Percentiles rank a stretch among this genome's conserved stretches.
phyloP scores from a whole-genome alignment of 2,329 filamentous ascomycete genomes.

The Fusarium vanettenii region DNA sequence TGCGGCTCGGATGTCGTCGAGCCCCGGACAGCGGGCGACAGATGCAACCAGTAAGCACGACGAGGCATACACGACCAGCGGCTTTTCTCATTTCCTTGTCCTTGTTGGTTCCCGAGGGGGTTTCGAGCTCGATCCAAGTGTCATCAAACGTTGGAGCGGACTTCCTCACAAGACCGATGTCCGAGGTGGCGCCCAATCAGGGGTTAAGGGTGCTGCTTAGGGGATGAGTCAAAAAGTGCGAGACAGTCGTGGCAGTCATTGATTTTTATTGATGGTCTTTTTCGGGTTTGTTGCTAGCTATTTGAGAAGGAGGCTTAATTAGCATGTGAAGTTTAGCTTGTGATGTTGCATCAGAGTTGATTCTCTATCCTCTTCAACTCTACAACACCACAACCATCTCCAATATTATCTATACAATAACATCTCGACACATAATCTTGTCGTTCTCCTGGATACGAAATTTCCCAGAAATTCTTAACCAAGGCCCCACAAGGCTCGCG shows the following conservation, averaged over 20 bases:
- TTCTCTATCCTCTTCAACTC: background rate
- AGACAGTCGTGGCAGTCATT: conserved; percentile 23
- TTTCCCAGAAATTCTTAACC: background rate
- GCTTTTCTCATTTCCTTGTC: background rate
- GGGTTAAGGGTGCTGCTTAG: background rate
- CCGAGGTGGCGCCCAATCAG: conserved; percentile 40
- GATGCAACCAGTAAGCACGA: conserved; percentile 12
- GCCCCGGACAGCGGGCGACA: conserved; percentile 8
- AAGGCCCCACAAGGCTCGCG: conserved; percentile 13
- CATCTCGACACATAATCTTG: background rate
- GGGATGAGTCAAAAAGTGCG: background rate
- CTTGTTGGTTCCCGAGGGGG: background rate
- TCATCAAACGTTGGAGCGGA: conserved; percentile 36
- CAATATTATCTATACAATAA: too few relatives aligned
- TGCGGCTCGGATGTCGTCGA: background rate
- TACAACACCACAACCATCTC: background rate
- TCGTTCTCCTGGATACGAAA: background rate
- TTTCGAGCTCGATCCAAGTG: background rate
- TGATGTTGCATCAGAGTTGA: background rate
- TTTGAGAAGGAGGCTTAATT: background rate
- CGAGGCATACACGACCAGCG: conserved; percentile 25
- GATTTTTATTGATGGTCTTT: conserved; percentile 3
- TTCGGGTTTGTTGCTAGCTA: background rate
- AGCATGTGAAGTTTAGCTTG: background rate
- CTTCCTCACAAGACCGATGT: conserved; percentile 44